Evolutionary conservation across 805 yeast species (phyloP).

Genomic region (Cyberlindnera mrakii): DNA sequence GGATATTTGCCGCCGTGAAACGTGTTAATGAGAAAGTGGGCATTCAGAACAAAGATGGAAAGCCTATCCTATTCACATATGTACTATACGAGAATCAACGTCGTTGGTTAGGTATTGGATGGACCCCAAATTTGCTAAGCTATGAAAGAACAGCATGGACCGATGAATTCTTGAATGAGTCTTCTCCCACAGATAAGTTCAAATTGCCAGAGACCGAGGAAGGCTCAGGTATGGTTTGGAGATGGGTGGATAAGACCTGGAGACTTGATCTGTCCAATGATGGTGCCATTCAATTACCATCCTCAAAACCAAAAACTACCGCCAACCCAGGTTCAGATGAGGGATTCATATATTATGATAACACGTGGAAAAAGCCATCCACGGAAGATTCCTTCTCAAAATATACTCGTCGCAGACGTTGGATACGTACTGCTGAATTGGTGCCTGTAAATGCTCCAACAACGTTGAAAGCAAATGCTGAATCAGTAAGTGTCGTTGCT

Average conservation of each 20-base stretch:
- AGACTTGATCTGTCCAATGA: conserved; percentile 82
- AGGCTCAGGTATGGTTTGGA: conserved; percentile 73
- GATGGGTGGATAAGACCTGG: conserved; percentile 95
- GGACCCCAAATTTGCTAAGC: conserved; percentile 88
- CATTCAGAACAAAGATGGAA: conserved; percentile 28
- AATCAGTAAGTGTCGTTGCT: conserved; percentile 1
- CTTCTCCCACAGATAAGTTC: conserved; percentile 70
- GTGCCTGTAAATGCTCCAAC: conserved; percentile 32
- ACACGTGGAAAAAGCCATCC: conserved; percentile 89
- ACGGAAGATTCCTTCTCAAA: conserved; percentile 84
- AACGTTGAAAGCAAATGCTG: conserved; percentile 1
- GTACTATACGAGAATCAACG: conserved; percentile 93
- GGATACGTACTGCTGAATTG: conserved; percentile 93
- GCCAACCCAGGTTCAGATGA: conserved; percentile 76
- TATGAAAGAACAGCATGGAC: conserved; percentile 98
- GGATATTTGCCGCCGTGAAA: conserved; percentile 37
- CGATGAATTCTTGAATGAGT: conserved; percentile 87
- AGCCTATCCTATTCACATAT: conserved; percentile 77
- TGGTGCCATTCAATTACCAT: conserved; percentile 70
- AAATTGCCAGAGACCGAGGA: conserved; percentile 72
- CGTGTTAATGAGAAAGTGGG: conserved; percentile 31
- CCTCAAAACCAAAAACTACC: conserved; percentile 44
- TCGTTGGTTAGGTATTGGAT: conserved; percentile 96
- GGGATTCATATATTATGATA: conserved; percentile 85
- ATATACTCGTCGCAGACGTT: conserved; percentile 89